A percentile compares a stretch with the other conserved stretches of the same genome.
Evolutionary conservation across 768 basidiomycete genomes (phyloP).

Genomic region (Symmetrospora coprosmae): DNA sequence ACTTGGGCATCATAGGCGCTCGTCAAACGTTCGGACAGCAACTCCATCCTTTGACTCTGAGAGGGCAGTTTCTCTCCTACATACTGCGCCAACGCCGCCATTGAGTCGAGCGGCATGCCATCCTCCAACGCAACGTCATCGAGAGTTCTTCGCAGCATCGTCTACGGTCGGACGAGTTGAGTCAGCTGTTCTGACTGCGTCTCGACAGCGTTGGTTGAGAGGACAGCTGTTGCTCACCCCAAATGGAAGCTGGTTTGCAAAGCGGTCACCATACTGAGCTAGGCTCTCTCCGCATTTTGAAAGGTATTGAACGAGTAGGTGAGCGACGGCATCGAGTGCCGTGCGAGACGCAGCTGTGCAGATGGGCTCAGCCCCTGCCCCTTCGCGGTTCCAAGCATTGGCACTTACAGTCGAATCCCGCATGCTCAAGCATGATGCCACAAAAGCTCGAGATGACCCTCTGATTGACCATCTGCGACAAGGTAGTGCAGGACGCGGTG

Average conservation of each 20-base stretch:
- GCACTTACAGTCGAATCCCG: conserved; percentile 75
- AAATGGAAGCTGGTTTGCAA: not conserved
- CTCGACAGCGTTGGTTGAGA: too few species aligned
- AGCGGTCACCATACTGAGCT: conserved; percentile 1
- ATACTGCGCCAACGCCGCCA: not conserved
- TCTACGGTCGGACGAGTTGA: not conserved
- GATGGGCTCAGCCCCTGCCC: not conserved
- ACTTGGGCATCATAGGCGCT: not conserved
- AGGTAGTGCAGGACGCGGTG: too few species aligned
- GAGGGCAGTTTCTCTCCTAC: not conserved
- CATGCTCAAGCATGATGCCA: conserved; percentile 61
- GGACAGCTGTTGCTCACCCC: conserved; percentile 1
- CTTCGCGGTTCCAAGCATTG: not conserved
- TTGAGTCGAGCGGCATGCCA: not conserved
- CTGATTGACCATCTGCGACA: too few species aligned
- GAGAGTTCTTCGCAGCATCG: not conserved
- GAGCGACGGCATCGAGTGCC: not conserved
- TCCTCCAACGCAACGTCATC: not conserved
- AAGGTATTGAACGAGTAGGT: not conserved
- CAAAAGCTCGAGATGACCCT: not conserved
- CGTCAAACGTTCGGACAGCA: not conserved
- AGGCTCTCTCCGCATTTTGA: not conserved
- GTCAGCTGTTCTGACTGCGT: too few species aligned
- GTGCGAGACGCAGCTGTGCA: not conserved
- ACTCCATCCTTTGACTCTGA: not conserved